phyloP scores from a whole-genome alignment of 352 stramenopile genomes.

The Halophytophthora polymorphica region DNA sequence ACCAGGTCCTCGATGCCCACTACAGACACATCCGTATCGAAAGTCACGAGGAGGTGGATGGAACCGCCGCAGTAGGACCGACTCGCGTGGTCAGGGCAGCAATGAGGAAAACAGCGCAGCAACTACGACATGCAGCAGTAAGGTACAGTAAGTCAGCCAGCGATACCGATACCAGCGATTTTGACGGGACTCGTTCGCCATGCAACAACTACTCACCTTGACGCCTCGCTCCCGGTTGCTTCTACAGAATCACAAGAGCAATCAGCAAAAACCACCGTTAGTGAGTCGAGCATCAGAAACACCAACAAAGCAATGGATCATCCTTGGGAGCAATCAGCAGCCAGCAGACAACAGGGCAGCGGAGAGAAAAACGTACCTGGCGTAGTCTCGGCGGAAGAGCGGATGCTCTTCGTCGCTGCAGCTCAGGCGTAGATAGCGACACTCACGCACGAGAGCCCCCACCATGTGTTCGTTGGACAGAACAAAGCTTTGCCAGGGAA shows the following conservation, averaged over 20 bases:
- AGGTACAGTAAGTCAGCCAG: slow-evolving; percentile 1
- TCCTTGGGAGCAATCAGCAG: no score
- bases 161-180: neutral
- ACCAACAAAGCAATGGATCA: neutral
- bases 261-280: neutral
- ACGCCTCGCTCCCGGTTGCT: slow-evolving; percentile 8
- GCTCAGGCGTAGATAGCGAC: slow-evolving; percentile 27
- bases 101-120: slow-evolving; percentile 36
- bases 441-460: neutral
- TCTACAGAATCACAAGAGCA: neutral
- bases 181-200: neutral
- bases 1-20: slow-evolving; percentile 8
- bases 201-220: slow-evolving; percentile 4
- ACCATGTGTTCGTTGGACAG: no score
- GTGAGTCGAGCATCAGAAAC: neutral
- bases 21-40: slow-evolving; percentile 1
- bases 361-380: slow-evolving; percentile 11
- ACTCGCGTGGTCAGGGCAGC: slow-evolving; percentile 24
- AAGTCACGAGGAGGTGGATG: slow-evolving; percentile 24
- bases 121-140: slow-evolving; percentile 1
- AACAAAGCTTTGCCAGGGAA: no score
- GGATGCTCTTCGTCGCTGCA: slow-evolving; percentile 27
- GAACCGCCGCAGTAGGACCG: slow-evolving; percentile 36
- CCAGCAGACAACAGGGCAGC: neutral
- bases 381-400: slow-evolving; percentile 33